Evolutionary conservation across 2,329 filamentous ascomycete species (phyloP), one percentile per base, ranked within the genome.

Genomic region (Zasmidium citrigriseum): DNA sequence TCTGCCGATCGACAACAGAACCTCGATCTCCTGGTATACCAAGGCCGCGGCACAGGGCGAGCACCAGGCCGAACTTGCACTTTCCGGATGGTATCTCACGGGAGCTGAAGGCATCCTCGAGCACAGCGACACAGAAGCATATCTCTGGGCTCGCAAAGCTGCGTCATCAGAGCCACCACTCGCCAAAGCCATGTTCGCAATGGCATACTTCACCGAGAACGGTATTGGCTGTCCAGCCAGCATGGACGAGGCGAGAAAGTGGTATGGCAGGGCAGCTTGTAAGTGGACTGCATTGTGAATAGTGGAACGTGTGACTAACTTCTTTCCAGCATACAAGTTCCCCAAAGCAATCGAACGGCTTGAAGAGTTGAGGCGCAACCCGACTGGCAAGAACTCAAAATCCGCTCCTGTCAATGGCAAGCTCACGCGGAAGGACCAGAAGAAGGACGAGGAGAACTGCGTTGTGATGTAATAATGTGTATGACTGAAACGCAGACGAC

Each of bases 201-300:
- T 99, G 89, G 95, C 95, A 0, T 97, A 98, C 76, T 97, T 96
- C 72, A 96, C 91, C 0, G 95, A 99, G 76, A 88, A 95, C 50
- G 95, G 95, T 12, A 98, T 99, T 67, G 95, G 95, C 25, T 87
- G 91, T 64, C 82, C 88, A 16, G 86, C 89, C 9, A 96, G 93
- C 73, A 70, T 97, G 67, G 95, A 99, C 69, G 95, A 98, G 77
- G 95, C 93, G 21, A 97, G 96, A 82, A 86, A 92, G 68, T 99
- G 95, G 95, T 99, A 99, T 77, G 97, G 93, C 84, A 84, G 93
- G 74, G 93, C 95, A 76, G 95, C 34, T n/a, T 41, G 34, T 41
- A 41, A 41, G 34, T 16, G 34, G 18, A 16, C 5, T n/a, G n/a
- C n/a, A 95, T 72, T 90, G 93, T 97, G 82, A 86, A 91, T 87